phyloP scores from a whole-genome alignment of 2,329 filamentous ascomycete genomes.

The Diaporthe sp. region DNA sequence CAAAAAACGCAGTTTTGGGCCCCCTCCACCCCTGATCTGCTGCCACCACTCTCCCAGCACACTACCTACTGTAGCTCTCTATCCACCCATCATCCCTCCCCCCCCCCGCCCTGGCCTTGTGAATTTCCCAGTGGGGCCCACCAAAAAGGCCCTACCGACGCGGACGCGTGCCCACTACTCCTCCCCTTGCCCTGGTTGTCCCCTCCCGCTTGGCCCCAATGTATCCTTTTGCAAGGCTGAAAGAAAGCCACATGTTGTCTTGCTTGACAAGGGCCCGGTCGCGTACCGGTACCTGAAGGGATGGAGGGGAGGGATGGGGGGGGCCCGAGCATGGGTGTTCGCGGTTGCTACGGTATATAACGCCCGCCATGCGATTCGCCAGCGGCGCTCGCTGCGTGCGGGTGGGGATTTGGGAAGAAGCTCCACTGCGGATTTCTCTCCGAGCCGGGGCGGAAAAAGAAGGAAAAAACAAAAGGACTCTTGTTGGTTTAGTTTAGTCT shows the following conservation, averaged over 20 bases:
- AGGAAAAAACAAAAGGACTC: not conserved
- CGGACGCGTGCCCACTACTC: not conserved
- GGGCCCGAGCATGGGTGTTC: not conserved
- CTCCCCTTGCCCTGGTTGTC: too few species aligned
- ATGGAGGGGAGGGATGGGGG: not conserved
- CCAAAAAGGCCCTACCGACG: not conserved
- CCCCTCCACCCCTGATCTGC: conserved; percentile 12
- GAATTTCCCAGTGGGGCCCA: conserved; percentile 1
- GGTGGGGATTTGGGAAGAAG: not conserved
- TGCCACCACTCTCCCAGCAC: not conserved
- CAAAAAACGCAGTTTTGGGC: not conserved
- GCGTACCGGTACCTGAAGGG: conserved; percentile 24
- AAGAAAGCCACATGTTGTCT: conserved; percentile 19
- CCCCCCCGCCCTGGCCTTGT: conserved; percentile 21
- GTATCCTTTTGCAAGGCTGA: conserved; percentile 29
- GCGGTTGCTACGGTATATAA: not conserved
- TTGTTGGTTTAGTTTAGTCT: not conserved
- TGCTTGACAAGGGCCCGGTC: not conserved
- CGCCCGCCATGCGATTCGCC: conserved; percentile 27
- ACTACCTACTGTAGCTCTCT: not conserved
- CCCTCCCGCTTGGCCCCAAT: not conserved
- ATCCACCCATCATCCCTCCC: not conserved
- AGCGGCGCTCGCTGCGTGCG: not conserved
- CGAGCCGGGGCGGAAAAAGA: not conserved
- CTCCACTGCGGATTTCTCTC: conserved; percentile 33